phyloP scores from a whole-genome alignment of 2,329 filamentous ascomycete species.

The Hypoxylon sp. region DNA sequence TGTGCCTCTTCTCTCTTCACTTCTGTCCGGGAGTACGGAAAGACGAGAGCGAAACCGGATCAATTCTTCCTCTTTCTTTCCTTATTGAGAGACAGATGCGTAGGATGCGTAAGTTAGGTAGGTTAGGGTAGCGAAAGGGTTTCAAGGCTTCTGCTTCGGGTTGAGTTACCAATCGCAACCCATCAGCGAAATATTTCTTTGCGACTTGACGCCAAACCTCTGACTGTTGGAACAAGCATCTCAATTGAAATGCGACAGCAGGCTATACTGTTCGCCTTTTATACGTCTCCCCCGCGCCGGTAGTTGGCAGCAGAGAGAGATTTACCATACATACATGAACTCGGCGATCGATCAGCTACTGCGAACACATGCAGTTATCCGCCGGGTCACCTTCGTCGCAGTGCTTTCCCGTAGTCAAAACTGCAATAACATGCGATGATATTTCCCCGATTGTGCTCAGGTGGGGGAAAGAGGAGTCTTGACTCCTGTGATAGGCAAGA shows the following conservation, averaged over 20 bases:
- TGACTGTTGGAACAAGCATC: conserved; percentile 18
- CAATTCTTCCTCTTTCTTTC: conserved; percentile 14
- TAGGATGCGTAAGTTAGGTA: too few species aligned
- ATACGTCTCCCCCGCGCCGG: conserved; percentile 20
- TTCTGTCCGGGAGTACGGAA: conserved; percentile 25
- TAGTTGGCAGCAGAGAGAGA: conserved; percentile 27
- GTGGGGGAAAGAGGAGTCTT: conserved; percentile 34
- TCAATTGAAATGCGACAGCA: conserved; percentile 32
- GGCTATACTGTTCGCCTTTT: conserved; percentile 18
- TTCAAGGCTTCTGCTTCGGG: conserved; percentile 27
- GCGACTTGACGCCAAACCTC: conserved; percentile 13
- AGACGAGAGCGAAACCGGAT: conserved; percentile 34
- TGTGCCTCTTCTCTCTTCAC: conserved; percentile 22
- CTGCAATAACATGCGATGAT: conserved; percentile 38
- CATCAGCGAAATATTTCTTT: conserved; percentile 19
- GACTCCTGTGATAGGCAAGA: conserved; percentile 35
- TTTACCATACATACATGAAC: conserved; percentile 32
- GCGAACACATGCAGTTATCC: conserved; percentile 36
- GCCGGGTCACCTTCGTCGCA: conserved; percentile 23
- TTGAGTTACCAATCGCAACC: conserved; percentile 34
- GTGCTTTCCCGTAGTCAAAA: conserved; percentile 19
- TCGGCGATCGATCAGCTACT: conserved; percentile 26
- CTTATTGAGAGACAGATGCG: conserved; percentile 4
- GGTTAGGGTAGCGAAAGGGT: conserved; percentile 16
- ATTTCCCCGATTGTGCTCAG: conserved; percentile 41